A percentile compares a stretch with the other conserved stretches of the same genome.
Conservation (phyloP, 106 monocot species). For the Agapanthus africanus region DNA sequence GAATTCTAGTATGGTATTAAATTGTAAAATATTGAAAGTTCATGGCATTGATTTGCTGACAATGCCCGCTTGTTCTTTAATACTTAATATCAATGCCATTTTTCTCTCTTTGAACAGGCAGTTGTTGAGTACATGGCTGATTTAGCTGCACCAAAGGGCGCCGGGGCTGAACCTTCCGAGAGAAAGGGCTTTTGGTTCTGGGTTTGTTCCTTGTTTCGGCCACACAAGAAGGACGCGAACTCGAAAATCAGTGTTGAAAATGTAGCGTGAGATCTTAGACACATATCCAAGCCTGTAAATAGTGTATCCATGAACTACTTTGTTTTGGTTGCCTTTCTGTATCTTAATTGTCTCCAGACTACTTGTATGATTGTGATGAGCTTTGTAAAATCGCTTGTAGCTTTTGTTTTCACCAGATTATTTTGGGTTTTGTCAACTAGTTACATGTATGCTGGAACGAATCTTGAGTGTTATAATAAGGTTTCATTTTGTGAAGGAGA, state of each 20-base stretch:
- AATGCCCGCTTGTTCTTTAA: too few relatives aligned
- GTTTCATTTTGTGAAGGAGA: too few relatives aligned
- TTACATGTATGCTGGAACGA: too few relatives aligned
- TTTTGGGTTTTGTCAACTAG: too few relatives aligned
- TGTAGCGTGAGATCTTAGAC: not conserved
- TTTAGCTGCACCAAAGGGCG: slow-evolving; percentile 37
- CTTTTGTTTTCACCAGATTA: too few relatives aligned
- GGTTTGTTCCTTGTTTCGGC: slow-evolving; percentile 45
- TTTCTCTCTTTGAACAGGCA: slow-evolving; percentile 29
- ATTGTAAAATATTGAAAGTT: too few relatives aligned
- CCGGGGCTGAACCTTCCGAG: slow-evolving; percentile 7
- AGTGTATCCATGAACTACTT: not conserved
- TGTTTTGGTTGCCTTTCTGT: not conserved
- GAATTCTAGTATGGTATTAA: too few relatives aligned
- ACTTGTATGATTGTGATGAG: not conserved
- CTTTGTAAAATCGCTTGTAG: not conserved
- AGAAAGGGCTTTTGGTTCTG: slow-evolving; percentile 49
- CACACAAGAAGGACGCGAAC: slow-evolving; percentile 7
- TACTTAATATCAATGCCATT: not conserved
- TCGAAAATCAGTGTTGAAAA: not conserved
- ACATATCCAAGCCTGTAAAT: not conserved
- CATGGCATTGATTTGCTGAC: too few relatives aligned
- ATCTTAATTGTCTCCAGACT: not conserved
- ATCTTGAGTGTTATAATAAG: too few relatives aligned
- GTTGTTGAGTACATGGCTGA: slow-evolving; percentile 92